Evolutionary conservation across 768 basidiomycete genomes (phyloP), one percentile per base, ranked within the genome.

Genomic region (Naganishia onofrii): DNA sequence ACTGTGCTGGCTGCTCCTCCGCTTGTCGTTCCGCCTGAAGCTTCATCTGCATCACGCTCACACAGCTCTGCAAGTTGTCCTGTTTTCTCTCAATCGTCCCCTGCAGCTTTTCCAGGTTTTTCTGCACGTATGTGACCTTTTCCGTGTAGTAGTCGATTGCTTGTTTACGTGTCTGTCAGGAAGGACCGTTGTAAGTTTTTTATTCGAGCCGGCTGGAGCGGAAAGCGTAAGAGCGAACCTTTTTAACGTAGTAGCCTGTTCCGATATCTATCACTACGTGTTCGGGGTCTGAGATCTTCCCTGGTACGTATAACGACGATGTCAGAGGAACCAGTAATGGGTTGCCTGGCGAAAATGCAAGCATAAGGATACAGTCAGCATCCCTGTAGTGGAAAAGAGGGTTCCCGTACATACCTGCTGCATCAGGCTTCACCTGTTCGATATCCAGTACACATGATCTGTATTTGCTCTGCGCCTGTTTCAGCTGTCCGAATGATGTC

Each of bases 221-320:
- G 32, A 51, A 21, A 32, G 46, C 3, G 26, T 15, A 36, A 26
- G 51, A 29, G 72, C 83, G 53, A 56, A 92, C 96, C 86, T 98
- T 99, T 82, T 91, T 88, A 21, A 98, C 90, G 74, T 89, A 97
- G 81, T 97, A 99, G 0, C 96, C 95, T 0, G 95, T 98, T 0
- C 96, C 96, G 31, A 98, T 85, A 79, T 99, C 96, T 46, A 98
- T 87, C 72, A 98, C 88, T 56, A 99, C 94, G 74, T 92, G 86
- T 54, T 93, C 89, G 0, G 86, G 81, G 77, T 96, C 90, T 51
- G 84, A 84, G 56, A 98, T 84, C 81, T 88, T 92, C 23, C 94
- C 96, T 1, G 95, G 93, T 29, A 98, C 90, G 77, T 97, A 98
- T 1, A 99, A 85, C 0, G 94, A 97, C 80, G 90, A 92, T 19